Percentiles rank a stretch among this genome's conserved stretches.
Evolutionary conservation across 176 grass and related monocot species (phyloP).

Genomic region (Oryza meyeriana): DNA sequence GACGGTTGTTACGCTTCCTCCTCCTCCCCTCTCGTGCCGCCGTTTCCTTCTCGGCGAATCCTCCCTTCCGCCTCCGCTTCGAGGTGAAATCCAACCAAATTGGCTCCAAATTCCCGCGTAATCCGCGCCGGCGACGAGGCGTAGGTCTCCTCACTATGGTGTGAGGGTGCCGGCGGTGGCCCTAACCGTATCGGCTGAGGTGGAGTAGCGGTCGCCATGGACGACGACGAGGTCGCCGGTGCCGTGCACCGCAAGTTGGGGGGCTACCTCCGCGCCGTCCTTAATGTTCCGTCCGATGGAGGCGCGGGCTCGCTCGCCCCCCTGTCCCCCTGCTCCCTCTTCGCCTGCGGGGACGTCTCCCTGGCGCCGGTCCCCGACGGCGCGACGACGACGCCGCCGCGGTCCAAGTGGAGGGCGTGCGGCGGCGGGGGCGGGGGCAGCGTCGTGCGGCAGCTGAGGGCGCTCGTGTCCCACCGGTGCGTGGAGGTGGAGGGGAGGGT

Average conservation of each 20-base stretch:
- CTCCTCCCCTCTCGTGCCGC: background rate
- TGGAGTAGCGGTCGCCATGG: background rate
- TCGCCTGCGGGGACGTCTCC: constrained; percentile 29
- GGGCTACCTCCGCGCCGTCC: constrained; percentile 69
- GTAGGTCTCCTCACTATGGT: too few relatives aligned
- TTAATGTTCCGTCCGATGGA: constrained; percentile 25
- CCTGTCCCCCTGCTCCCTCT: constrained; percentile 37
- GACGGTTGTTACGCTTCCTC: background rate
- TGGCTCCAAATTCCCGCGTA: background rate
- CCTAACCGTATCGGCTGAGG: constrained; percentile 19
- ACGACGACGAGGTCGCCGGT: background rate
- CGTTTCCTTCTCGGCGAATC: background rate
- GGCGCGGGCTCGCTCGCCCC: background rate
- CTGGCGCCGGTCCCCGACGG: constrained; percentile 35
- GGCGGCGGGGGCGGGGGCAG: constrained; percentile 37
- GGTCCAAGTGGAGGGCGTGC: constrained; percentile 32
- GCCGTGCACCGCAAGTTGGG: constrained; percentile 42
- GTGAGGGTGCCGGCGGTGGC: background rate
- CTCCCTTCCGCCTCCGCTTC: background rate
- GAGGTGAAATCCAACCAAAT: background rate
- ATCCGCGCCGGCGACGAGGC: background rate
- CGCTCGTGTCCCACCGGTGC: constrained; percentile 43
- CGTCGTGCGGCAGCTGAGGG: constrained; percentile 52
- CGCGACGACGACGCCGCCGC: background rate
- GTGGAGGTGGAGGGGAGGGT: constrained; percentile 50